Conservation (phyloP, 768 basidiomycete genomes). For the Collybiopsis confluens region DNA sequence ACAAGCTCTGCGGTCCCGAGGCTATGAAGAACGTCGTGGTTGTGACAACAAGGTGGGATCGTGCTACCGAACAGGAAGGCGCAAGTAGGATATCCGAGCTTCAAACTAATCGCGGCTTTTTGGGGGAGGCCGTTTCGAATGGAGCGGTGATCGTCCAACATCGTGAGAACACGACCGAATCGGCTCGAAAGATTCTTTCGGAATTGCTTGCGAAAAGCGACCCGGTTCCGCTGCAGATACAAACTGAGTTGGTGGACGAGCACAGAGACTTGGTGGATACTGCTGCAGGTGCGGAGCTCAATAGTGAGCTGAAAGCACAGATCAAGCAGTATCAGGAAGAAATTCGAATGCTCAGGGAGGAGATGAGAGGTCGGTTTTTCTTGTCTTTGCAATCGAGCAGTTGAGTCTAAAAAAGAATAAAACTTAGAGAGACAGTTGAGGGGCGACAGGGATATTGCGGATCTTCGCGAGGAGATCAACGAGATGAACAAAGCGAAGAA, state of each 20-base stretch:
- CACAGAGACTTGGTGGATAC: constrained; percentile 29
- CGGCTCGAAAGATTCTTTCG: constrained; percentile 25
- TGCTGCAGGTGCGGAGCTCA: constrained; percentile 19
- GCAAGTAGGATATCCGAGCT: constrained; percentile 45
- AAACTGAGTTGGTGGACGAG: constrained; percentile 17
- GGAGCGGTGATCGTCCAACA: constrained; percentile 44
- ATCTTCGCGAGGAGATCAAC: no score
- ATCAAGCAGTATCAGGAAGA: neutral
- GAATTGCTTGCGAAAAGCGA: constrained; percentile 20
- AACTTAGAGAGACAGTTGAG: neutral
- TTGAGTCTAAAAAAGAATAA: neutral
- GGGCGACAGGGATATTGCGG: constrained; percentile 19
- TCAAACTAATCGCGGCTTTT: constrained; percentile 36
- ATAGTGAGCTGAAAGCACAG: neutral
- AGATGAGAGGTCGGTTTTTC: neutral
- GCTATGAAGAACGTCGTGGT: constrained; percentile 47
- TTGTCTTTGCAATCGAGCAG: neutral
- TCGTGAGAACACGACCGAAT: constrained; percentile 24
- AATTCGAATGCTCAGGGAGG: neutral
- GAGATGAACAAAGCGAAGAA: no score
- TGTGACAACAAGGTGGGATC: constrained; percentile 52
- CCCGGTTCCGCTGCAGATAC: constrained; percentile 14
- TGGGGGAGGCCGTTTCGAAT: constrained; percentile 47
- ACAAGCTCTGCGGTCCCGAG: constrained; percentile 46
- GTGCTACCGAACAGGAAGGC: constrained; percentile 33